Percentiles rank a stretch among this genome's conserved stretches.
phyloP scores from a whole-genome alignment of 345 rosid genomes.

The Brassica incana region DNA sequence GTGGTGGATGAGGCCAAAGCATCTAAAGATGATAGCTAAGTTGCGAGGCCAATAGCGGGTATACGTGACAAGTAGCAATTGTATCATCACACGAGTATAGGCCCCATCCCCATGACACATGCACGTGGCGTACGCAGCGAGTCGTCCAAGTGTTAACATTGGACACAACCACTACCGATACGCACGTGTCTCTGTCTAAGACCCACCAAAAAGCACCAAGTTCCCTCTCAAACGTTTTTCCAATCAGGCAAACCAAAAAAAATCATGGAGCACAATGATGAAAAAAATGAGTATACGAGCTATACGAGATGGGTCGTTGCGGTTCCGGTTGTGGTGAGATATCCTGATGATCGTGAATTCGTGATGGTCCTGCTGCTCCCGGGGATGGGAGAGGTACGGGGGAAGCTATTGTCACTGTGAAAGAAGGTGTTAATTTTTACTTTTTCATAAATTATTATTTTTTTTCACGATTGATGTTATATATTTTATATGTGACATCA shows the following conservation, averaged over 20 bases:
- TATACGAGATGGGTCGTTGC: too few species aligned
- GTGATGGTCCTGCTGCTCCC: too few species aligned
- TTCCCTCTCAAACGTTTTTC: constrained; percentile 4
- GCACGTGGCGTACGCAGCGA: constrained; percentile 20
- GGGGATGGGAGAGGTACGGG: too few species aligned
- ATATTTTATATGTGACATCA: too few species aligned
- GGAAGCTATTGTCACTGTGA: too few species aligned
- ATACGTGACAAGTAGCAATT: constrained; percentile 22
- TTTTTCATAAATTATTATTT: too few species aligned
- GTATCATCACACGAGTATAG: constrained; percentile 11
- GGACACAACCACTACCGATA: constrained; percentile 25
- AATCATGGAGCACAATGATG: not conserved
- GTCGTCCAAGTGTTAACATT: constrained; percentile 27
- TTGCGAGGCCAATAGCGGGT: constrained; percentile 19
- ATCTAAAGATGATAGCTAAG: constrained; percentile 30
- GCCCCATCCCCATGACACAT: constrained; percentile 4
- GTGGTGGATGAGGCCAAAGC: constrained; percentile 15
- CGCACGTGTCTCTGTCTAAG: constrained; percentile 20
- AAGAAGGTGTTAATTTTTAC: too few species aligned
- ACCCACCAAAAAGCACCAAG: constrained; percentile 35
- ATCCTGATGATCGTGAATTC: too few species aligned
- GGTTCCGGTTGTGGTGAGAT: too few species aligned
- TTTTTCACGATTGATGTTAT: too few species aligned
- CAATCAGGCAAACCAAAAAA: not conserved
- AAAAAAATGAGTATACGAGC: too few species aligned